Evolutionary conservation across 2,329 filamentous ascomycete genomes (phyloP), one percentile per base, ranked within the genome.

Genomic region (Diplocarpon mali): DNA sequence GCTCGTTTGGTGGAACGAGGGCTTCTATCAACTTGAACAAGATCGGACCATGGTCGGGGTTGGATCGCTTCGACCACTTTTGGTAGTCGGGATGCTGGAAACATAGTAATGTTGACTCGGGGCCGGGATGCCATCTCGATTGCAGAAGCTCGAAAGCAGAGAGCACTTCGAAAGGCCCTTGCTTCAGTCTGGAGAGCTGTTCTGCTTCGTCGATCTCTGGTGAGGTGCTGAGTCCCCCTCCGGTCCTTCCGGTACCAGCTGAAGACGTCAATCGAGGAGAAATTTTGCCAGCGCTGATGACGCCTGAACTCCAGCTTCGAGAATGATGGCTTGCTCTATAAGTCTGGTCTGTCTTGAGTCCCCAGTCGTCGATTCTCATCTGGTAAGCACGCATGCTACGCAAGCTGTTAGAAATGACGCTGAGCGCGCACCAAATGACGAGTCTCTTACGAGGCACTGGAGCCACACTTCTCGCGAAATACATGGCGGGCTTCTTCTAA

Each of bases 1-100:
- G 48, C 31, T 56, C 50, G 9, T 52, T 36, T 2, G 31, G 35
- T 20, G 52, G 45, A 24, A 56, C 52, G 24, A 48, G 43, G 9
- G 46, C 44, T 27, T 53, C 52, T 15, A 56, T 52, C 13, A 53
- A 20, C 15, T 51, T 42, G 30, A 56, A 56, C 8, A 54, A 32
- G 16, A 49, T 46, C 3, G 50, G 47, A 14, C 44, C 40, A 24
- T 43, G 40, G 16, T 37, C 34, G 15, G 16, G 16, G 3, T 47
- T 41, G 20, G 31, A 47, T 7, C 43, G 46, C 16, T 48, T 37
- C 4, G 42, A 35, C 32, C 41, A 48, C 29, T 48, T 14, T 32
- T 35, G 39, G 40, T 44, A 49, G 20, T 49, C 35, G 5, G 41
- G 48, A 20, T 46, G 40, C 17, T 47, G 41, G 12, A 56, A 45